Percentiles rank a stretch among this genome's conserved stretches.
Conservation (phyloP, 306 rosid genomes). For the Myrica gale region DNA sequence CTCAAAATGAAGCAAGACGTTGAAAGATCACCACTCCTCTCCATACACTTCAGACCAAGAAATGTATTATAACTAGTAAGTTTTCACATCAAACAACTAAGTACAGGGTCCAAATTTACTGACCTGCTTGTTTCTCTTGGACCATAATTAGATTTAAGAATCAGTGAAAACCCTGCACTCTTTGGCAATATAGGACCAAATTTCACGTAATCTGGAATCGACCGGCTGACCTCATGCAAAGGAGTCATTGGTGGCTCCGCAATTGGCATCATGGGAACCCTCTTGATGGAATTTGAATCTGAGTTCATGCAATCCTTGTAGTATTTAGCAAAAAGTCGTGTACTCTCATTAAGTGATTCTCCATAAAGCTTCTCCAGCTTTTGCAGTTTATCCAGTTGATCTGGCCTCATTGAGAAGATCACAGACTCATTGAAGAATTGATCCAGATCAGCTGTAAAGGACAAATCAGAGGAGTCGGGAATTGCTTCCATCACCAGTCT, state of each 20-base stretch:
- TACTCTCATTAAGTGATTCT: conserved; percentile 74
- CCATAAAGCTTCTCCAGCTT: conserved; percentile 82
- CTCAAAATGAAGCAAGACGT: conserved; percentile 21
- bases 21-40: neutral
- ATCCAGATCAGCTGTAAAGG: conserved; percentile 75
- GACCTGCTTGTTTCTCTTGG: conserved; percentile 58
- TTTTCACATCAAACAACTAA: neutral
- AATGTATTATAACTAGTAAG: neutral
- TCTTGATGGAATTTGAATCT: conserved; percentile 61
- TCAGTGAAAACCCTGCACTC: conserved; percentile 76
- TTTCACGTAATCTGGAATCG: conserved; percentile 82
- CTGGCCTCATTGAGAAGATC: conserved; percentile 67
- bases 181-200: conserved; percentile 94
- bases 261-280: conserved; percentile 82
- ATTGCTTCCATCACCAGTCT: conserved; percentile 74
- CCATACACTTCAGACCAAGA: neutral
- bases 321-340: conserved; percentile 72
- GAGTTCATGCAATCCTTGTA: conserved; percentile 67
- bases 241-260: conserved; percentile 98
- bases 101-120: neutral
- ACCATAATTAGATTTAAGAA: conserved; percentile 44
- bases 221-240: conserved; percentile 77
- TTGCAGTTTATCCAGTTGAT: conserved; percentile 64
- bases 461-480: conserved; percentile 70
- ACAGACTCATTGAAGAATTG: conserved; percentile 76